Conservation (phyloP, 192 early-diverging fungal genomes). For the Dispira simplex region DNA sequence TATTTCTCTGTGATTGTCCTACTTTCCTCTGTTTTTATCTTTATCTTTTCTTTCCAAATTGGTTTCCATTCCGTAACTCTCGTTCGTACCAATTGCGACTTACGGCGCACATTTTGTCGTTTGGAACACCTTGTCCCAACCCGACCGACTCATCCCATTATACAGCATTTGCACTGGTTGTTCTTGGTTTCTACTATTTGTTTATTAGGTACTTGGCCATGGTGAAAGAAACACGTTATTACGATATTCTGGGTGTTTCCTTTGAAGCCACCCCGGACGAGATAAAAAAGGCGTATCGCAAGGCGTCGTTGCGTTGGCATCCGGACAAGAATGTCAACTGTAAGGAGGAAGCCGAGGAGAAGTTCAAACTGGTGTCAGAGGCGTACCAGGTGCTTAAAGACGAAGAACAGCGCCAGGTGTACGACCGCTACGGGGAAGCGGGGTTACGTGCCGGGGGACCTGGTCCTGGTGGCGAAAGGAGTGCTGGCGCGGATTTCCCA, state of each 20-base stretch:
- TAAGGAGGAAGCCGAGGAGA: conserved; percentile 22
- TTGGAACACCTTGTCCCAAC: too few species aligned
- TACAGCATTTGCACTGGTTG: too few species aligned
- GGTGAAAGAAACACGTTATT: conserved; percentile 27
- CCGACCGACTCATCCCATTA: too few species aligned
- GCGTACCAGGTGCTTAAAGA: conserved; percentile 32
- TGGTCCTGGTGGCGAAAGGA: not conserved
- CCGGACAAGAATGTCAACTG: conserved; percentile 42
- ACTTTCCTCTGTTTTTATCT: too few species aligned
- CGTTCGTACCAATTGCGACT: too few species aligned
- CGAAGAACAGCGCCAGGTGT: conserved; percentile 17
- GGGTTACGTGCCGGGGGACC: conserved; percentile 14
- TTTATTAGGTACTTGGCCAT: not conserved
- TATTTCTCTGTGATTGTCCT: too few species aligned
- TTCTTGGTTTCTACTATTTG: too few species aligned
- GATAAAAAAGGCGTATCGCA: conserved; percentile 57
- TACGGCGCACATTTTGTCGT: too few species aligned
- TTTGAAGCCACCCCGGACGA: conserved; percentile 43
- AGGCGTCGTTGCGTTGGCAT: conserved; percentile 55
- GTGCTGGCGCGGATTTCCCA: not conserved
- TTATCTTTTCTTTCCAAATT: too few species aligned
- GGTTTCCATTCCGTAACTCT: too few species aligned
- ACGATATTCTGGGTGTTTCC: conserved; percentile 48
- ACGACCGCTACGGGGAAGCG: conserved; percentile 25
- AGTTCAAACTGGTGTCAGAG: conserved; percentile 30